Evolutionary conservation across 1,139 yeast genomes (phyloP), one percentile per base, ranked within the genome.

Genomic region (Groenewaldozyma auringiensis): DNA sequence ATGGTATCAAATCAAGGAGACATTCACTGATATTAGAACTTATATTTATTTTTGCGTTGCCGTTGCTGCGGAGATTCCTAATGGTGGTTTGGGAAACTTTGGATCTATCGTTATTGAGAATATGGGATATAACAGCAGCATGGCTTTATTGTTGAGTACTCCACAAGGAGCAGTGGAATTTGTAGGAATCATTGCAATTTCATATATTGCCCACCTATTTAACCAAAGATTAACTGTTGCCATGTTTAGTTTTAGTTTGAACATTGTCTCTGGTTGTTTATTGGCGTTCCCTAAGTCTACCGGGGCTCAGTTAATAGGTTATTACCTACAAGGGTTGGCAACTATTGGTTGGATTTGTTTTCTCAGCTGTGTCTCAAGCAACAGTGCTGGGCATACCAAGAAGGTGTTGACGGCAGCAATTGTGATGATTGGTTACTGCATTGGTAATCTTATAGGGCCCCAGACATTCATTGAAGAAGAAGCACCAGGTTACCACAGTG

Each of bases 381-480:
- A 79, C 53, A 69, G 73, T 18, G 80, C 81, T 6, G 84, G 84
- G 16, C 77, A 76, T 49, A 78, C 84, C 33, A 79, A 79, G 60
- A 78, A 74, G 59, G 64, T 66, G 44, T 70, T 76, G 37, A 69
- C 70, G 38, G 62, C 61, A 42, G 67, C 70, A 1, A 47, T 74
- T 62, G 57, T 77, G 43, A 67, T 78, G 49, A 63, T 79, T 44
- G 79, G 76, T 2, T 79, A 76, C 61, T 77, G 82, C 54, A 76
- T 73, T 34, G 84, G 84, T 31, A 78, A 78, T 54, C 65, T 76
- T 45, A 63, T 72, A 44, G 83, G 83, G 3, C 79, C 83, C 1
- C 42, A 76, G 53, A 74, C 81, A 1, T 78, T 78, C 58, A 59
- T 68, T 42, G 62, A 68, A 0, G 53, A 52, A 4, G 77, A 79